phyloP scores from a whole-genome alignment of 305 asterid genomes.

The Rubia peregrina region DNA sequence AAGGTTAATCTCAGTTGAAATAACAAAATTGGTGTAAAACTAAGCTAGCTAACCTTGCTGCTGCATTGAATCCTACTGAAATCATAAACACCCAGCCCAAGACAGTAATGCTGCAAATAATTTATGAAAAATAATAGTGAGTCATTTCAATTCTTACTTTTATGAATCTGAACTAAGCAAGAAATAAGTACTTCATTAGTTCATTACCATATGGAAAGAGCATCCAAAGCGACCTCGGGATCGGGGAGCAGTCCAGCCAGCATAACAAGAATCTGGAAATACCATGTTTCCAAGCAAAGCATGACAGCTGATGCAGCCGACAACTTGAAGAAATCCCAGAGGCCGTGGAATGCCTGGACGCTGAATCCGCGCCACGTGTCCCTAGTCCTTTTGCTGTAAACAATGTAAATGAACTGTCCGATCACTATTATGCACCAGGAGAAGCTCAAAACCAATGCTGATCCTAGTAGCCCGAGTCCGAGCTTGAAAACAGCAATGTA shows the following conservation, averaged over 20 bases:
- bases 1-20: not conserved
- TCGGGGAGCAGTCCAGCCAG: constrained; percentile 25
- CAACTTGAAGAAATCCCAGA: constrained; percentile 27
- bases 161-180: too few species aligned
- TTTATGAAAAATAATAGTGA: not conserved
- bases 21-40: not conserved
- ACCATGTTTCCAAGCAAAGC: constrained; percentile 35
- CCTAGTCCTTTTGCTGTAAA: constrained; percentile 19
- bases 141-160: not conserved
- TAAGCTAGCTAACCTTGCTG: constrained; percentile 23
- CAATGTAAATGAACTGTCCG: constrained; percentile 23
- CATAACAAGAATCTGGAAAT: constrained; percentile 26
- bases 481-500: constrained; percentile 22
- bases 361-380: constrained; percentile 31
- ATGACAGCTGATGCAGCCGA: constrained; percentile 33
- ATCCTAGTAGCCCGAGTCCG: constrained; percentile 27
- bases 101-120: constrained; percentile 23
- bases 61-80: constrained; percentile 33
- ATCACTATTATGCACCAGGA: constrained; percentile 30
- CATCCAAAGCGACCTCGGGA: constrained; percentile 28
- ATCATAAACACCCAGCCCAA: constrained; percentile 33
- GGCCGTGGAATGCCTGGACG: constrained; percentile 21
- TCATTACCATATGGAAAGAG: constrained; percentile 29
- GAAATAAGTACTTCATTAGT: not conserved
- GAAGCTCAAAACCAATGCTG: constrained; percentile 22